Conservation (phyloP, 2,329 filamentous ascomycete species). For the Arthrinium puccinioides region DNA sequence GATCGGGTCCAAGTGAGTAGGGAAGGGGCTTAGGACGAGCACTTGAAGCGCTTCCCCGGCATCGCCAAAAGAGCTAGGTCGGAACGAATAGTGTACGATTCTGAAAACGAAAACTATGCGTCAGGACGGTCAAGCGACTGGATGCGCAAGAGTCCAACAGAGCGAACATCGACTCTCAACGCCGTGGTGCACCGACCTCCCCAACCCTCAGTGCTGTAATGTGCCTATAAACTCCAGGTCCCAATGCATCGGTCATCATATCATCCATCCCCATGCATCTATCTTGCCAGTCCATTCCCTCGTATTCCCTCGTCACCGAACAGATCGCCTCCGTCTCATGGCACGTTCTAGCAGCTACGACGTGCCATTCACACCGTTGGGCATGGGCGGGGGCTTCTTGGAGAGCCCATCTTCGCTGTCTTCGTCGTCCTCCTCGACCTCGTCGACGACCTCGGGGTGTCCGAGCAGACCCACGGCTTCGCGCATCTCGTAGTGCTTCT, state of each 20-base stretch:
- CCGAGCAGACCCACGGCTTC: conserved; percentile 84
- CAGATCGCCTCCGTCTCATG: background rate
- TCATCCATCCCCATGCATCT: no score
- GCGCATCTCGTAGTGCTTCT: conserved; percentile 98
- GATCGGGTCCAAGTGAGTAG: no score
- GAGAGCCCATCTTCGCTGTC: conserved; percentile 47
- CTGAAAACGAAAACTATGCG: no score
- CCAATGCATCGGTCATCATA: background rate
- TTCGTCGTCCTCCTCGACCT: conserved; percentile 43
- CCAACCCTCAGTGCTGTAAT: background rate
- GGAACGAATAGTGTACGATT: no score
- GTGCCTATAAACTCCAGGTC: background rate
- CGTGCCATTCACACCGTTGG: conserved; percentile 23
- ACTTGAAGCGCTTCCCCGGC: no score
- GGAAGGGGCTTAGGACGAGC: no score
- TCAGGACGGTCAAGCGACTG: no score
- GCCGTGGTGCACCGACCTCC: background rate
- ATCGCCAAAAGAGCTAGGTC: no score
- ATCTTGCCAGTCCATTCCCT: no score
- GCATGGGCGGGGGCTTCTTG: conserved; percentile 35
- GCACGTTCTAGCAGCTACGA: background rate
- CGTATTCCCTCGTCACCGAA: background rate
- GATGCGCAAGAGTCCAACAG: no score
- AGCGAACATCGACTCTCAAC: no score
- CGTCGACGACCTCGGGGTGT: conserved; percentile 60